Conservation (phyloP, 371 early-diverging fungal species). For the Mucor irregularis region DNA sequence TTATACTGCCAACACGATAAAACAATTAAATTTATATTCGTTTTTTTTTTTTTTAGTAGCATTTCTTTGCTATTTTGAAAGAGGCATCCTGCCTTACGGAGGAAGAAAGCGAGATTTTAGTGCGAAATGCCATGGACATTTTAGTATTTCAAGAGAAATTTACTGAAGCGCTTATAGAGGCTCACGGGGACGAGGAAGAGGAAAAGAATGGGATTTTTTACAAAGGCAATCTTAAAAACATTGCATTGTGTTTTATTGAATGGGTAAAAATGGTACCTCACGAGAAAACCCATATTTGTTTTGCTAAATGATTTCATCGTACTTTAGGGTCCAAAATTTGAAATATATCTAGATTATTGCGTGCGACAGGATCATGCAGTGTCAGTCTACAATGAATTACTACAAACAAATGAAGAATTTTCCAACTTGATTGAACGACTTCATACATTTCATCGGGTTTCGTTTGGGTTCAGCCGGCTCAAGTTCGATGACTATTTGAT, state of each 20-base stretch:
- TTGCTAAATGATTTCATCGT: not conserved
- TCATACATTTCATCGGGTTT: slow-evolving; percentile 24
- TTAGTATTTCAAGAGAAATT: slow-evolving; percentile 25
- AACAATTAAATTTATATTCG: not conserved
- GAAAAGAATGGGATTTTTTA: slow-evolving; percentile 10
- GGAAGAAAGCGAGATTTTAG: slow-evolving; percentile 21
- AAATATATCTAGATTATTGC: slow-evolving; percentile 45
- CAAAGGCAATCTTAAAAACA: slow-evolving; percentile 25
- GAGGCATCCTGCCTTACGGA: slow-evolving; percentile 21
- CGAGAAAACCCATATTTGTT: not conserved
- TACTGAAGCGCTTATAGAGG: slow-evolving; percentile 20
- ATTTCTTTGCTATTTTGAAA: slow-evolving; percentile 33
- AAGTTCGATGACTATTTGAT: slow-evolving; percentile 50
- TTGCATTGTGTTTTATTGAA: slow-evolving; percentile 39
- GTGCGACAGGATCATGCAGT: slow-evolving; percentile 41
- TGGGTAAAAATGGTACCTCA: slow-evolving; percentile 30
- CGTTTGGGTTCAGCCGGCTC: slow-evolving; percentile 22
- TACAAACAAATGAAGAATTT: slow-evolving; percentile 29
- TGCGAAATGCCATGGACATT: slow-evolving; percentile 33
- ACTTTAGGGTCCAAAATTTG: slow-evolving; percentile 33
- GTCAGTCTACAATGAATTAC: slow-evolving; percentile 26
- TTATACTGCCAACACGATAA: too few species aligned
- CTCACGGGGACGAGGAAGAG: slow-evolving; percentile 17
- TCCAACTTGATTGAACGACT: slow-evolving; percentile 22
- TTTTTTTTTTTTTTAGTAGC: slow-evolving; percentile 12